phyloP scores from a whole-genome alignment of 2,329 filamentous ascomycete species.

The Trichophyton mentagrophytes region DNA sequence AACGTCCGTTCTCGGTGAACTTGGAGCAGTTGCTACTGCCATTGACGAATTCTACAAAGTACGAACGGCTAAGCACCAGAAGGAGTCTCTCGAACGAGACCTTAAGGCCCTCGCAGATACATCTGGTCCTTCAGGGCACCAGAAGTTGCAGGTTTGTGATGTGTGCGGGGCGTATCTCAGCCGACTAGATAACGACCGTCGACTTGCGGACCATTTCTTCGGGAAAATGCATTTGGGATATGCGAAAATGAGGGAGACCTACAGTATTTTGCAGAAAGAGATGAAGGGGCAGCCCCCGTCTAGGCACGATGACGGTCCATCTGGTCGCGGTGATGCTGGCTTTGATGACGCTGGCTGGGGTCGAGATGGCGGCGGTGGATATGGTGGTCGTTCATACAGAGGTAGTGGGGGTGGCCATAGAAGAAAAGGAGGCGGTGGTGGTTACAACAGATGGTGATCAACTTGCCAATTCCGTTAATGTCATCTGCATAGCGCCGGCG shows the following conservation, averaged over 20 bases:
- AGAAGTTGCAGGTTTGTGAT: conserved; percentile 97
- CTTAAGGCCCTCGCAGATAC: conserved; percentile 86
- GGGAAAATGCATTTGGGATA: conserved; percentile 99
- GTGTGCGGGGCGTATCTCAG: conserved; percentile 93
- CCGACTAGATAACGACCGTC: conserved; percentile 82
- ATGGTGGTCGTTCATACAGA: conserved; percentile 19
- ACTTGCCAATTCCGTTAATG: conserved; percentile 9
- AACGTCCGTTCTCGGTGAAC: conserved; percentile 71
- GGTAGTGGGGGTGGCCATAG: conserved; percentile 32
- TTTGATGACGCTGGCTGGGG: conserved; percentile 43
- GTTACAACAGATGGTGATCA: conserved; percentile 21
- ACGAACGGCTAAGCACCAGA: conserved; percentile 64
- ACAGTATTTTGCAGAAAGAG: conserved; percentile 74
- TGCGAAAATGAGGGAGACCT: conserved; percentile 93
- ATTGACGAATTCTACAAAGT: conserved; percentile 82
- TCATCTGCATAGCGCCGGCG: conserved; percentile 32
- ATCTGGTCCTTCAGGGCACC: conserved; percentile 81
- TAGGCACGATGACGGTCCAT: conserved; percentile 38
- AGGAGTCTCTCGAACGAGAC: conserved; percentile 73
- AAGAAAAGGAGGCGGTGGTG: conserved; percentile 23
- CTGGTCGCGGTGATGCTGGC: conserved; percentile 35
- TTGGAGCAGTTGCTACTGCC: conserved; percentile 65
- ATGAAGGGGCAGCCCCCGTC: conserved; percentile 57
- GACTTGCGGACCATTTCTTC: conserved; percentile 94
- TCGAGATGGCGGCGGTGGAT: conserved; percentile 38